phyloP scores from a whole-genome alignment of 306 rosid genomes.

The Oemleria cerasiformis region DNA sequence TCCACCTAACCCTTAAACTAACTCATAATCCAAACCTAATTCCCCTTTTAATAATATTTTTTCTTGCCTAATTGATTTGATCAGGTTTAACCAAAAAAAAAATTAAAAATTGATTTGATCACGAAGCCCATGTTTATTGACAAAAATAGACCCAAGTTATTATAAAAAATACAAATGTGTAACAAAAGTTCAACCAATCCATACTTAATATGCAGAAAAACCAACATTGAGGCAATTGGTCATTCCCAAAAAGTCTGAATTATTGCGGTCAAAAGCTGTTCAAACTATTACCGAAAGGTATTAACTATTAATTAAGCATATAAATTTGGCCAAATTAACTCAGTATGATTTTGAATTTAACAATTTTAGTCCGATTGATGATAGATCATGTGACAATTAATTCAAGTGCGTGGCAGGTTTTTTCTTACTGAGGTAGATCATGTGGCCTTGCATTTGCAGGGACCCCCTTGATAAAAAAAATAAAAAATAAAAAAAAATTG shows the following conservation, averaged over 20 bases:
- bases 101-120: neutral
- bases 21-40: conserved; percentile 23
- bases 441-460: too few relatives aligned
- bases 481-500: too few relatives aligned
- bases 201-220: neutral
- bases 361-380: too few relatives aligned
- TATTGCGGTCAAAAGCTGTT: neutral
- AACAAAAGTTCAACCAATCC: conserved; percentile 1
- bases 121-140: conserved; percentile 10
- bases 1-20: conserved; percentile 33
- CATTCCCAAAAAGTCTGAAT: neutral
- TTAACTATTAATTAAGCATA: neutral
- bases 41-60: conserved; percentile 3
- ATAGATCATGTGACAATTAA: too few relatives aligned
- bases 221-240: neutral
- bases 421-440: too few relatives aligned
- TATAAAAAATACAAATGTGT: neutral
- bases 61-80: conserved; percentile 20
- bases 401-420: too few relatives aligned
- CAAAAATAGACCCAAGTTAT: neutral
- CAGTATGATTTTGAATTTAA: too few relatives aligned
- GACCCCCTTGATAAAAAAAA: too few relatives aligned
- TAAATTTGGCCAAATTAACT: neutral
- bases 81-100: too few relatives aligned
- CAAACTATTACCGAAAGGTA: neutral